Conservation (phyloP, 1,139 yeast species). For the Zygosaccharomyces sapae region DNA sequence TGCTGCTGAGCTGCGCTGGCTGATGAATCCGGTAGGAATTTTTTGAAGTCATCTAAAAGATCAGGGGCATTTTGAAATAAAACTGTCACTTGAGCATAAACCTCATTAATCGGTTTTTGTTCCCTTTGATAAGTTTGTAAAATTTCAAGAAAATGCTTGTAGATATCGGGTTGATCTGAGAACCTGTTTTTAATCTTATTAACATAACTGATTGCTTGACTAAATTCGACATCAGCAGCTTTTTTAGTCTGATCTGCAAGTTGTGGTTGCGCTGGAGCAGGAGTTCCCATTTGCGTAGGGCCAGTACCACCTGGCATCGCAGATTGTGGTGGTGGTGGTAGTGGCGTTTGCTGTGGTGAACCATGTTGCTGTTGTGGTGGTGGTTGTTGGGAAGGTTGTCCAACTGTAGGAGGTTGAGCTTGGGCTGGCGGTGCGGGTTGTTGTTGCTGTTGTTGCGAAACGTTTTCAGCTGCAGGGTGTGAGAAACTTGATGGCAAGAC, state of each 20-base stretch:
- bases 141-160: conserved; percentile 90
- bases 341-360: conserved; percentile 8
- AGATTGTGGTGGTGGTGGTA: conserved; percentile 23
- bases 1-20: conserved; percentile 30
- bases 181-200: conserved; percentile 93
- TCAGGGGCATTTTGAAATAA: conserved; percentile 93
- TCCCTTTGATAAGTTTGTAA: conserved; percentile 95
- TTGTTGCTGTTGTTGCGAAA: conserved; percentile 1
- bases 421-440: not conserved
- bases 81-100: conserved; percentile 85
- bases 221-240: conserved; percentile 90
- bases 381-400: not conserved
- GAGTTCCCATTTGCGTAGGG: conserved; percentile 27
- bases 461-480: not conserved
- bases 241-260: conserved; percentile 32
- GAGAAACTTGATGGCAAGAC: conserved; percentile 1
- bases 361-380: conserved; percentile 1
- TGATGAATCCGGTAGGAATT: conserved; percentile 88
- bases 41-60: conserved; percentile 87
- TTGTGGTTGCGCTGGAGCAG: conserved; percentile 27
- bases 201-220: conserved; percentile 94
- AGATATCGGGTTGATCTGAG: conserved; percentile 91
- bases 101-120: conserved; percentile 91
- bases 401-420: not conserved
- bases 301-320: conserved; percentile 20